phyloP scores from a whole-genome alignment of 345 rosid species.

The Hirschfeldia incana region DNA sequence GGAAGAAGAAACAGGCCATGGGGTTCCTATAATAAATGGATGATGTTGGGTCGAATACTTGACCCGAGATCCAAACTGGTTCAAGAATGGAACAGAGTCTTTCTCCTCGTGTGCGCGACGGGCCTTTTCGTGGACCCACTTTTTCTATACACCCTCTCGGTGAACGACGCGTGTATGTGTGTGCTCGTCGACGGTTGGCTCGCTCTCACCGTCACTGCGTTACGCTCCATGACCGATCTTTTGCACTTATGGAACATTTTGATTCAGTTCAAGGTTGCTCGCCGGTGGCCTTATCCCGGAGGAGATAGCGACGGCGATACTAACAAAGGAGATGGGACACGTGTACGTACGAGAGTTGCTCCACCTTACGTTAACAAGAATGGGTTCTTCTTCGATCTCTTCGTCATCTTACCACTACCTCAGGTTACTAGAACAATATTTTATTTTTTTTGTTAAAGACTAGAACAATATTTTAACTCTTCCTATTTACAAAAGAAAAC shows the following conservation, averaged over 20 bases:
- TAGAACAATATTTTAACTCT: background rate
- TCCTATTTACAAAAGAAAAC: background rate
- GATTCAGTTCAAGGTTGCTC: slow-evolving; percentile 69
- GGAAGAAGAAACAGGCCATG: slow-evolving; percentile 33
- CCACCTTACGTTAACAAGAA: slow-evolving; percentile 56
- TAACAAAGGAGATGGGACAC: slow-evolving; percentile 27
- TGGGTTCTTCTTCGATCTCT: slow-evolving; percentile 82
- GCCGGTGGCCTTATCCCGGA: slow-evolving; percentile 33
- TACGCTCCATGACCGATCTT: slow-evolving; percentile 90
- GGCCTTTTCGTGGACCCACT: slow-evolving; percentile 95
- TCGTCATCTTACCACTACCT: slow-evolving; percentile 82
- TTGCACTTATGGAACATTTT: slow-evolving; percentile 92
- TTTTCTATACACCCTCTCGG: slow-evolving; percentile 77
- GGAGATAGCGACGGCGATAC: slow-evolving; percentile 22
- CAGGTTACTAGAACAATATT: slow-evolving; percentile 54
- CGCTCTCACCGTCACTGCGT: slow-evolving; percentile 83
- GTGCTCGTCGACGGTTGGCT: slow-evolving; percentile 91
- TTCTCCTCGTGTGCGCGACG: slow-evolving; percentile 74
- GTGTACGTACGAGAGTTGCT: slow-evolving; percentile 35
- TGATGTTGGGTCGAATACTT: slow-evolving; percentile 54
- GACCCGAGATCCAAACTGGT: slow-evolving; percentile 91
- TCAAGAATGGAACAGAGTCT: slow-evolving; percentile 87
- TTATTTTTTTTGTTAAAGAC: too few relatives aligned
- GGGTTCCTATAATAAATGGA: slow-evolving; percentile 43
- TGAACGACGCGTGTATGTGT: slow-evolving; percentile 73